phyloP scores from a whole-genome alignment of 305 asterid species.

The Euphrasia arctica region DNA sequence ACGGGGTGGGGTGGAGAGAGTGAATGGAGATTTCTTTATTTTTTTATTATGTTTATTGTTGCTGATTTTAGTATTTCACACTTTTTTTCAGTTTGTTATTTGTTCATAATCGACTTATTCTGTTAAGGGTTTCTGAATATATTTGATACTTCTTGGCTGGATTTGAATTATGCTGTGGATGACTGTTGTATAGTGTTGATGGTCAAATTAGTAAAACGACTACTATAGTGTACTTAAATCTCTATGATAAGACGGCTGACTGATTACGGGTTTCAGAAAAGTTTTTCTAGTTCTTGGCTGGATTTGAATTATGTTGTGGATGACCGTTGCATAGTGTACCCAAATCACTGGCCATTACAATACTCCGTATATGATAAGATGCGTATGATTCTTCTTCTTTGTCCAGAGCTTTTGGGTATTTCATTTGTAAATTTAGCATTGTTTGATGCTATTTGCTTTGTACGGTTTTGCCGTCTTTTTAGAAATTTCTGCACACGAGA shows the following conservation, averaged over 20 bases:
- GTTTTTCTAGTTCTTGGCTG: slow-evolving; percentile 1
- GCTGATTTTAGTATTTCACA: slow-evolving; percentile 10
- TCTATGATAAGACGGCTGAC: too few relatives aligned
- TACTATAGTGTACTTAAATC: too few relatives aligned
- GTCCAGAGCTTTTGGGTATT: background rate
- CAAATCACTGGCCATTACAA: slow-evolving; percentile 2
- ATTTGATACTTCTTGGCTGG: background rate
- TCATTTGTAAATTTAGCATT: slow-evolving; percentile 3
- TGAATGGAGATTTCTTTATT: slow-evolving; percentile 23
- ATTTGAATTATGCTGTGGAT: slow-evolving; percentile 4
- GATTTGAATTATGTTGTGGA: slow-evolving; percentile 5
- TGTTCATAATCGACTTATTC: background rate
- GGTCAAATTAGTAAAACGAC: too few relatives aligned
- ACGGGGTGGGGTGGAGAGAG: slow-evolving; percentile 26
- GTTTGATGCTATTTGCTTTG: slow-evolving; percentile 8
- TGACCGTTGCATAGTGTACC: slow-evolving; percentile 3
- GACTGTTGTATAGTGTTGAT: background rate
- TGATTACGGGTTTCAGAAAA: background rate
- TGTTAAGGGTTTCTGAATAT: background rate
- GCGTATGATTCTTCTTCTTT: background rate
- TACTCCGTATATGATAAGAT: slow-evolving; percentile 19
- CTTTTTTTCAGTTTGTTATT: background rate
- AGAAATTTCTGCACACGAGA: slow-evolving; percentile 5
- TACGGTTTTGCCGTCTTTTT: slow-evolving; percentile 11
- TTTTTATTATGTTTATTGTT: slow-evolving; percentile 4